Conservation (phyloP, 2,329 filamentous ascomycete genomes). For the Fusarium fujikuroi region DNA sequence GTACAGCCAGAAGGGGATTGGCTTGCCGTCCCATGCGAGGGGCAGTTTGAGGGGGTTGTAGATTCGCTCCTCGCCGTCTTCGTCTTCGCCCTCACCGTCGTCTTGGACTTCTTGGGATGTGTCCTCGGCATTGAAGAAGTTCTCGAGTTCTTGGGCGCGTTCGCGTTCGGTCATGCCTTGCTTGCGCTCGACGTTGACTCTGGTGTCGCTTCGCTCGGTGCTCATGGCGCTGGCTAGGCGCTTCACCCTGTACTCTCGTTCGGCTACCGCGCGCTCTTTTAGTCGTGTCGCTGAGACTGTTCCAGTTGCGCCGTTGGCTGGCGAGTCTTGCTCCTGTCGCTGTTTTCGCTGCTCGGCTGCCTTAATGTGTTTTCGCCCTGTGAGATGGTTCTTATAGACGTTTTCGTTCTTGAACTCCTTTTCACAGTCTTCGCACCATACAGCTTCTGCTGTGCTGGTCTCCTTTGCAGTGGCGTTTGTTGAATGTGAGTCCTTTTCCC, state of each 20-base stretch:
- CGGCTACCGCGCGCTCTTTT: slow-evolving; percentile 91
- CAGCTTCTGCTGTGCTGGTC: slow-evolving; percentile 65
- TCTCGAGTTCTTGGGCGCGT: slow-evolving; percentile 91
- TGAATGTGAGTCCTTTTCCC: slow-evolving; percentile 68
- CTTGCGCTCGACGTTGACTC: slow-evolving; percentile 94
- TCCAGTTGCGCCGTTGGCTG: slow-evolving; percentile 43
- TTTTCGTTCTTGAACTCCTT: slow-evolving; percentile 97
- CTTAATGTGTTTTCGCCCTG: slow-evolving; percentile 91
- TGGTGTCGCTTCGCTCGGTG: slow-evolving; percentile 87
- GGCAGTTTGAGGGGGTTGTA: slow-evolving; percentile 98
- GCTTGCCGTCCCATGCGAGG: slow-evolving; percentile 97
- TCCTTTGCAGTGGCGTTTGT: slow-evolving; percentile 47
- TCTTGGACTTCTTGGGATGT: slow-evolving; percentile 53
- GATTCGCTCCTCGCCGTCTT: slow-evolving; percentile 85
- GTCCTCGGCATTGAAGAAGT: slow-evolving; percentile 69
- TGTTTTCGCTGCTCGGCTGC: slow-evolving; percentile 74
- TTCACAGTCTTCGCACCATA: slow-evolving; percentile 92
- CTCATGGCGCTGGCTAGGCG: slow-evolving; percentile 85
- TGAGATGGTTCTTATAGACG: slow-evolving; percentile 89
- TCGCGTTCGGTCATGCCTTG: slow-evolving; percentile 98
- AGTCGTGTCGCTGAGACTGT: slow-evolving; percentile 63
- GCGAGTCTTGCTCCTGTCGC: slow-evolving; percentile 55
- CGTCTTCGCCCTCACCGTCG: slow-evolving; percentile 74
- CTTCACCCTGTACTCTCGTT: slow-evolving; percentile 85
- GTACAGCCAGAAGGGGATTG: slow-evolving; percentile 99